Evolutionary conservation across 2,329 filamentous ascomycete genomes (phyloP).

Genomic region (Fusarium sp.): DNA sequence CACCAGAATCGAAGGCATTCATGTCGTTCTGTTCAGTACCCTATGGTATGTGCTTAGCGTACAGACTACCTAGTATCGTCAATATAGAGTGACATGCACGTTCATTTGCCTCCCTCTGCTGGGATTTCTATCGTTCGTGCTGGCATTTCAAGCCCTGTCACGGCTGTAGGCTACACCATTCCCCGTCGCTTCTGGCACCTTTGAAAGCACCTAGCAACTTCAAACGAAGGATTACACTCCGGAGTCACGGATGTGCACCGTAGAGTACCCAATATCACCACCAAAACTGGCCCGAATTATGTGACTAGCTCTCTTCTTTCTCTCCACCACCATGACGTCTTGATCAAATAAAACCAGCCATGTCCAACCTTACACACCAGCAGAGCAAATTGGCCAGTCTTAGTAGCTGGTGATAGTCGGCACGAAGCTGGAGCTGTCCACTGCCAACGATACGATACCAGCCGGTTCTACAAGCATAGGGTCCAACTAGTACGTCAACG

Average conservation of each 20-base stretch:
- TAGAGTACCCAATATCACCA: not conserved
- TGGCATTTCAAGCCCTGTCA: slow-evolving; percentile 19
- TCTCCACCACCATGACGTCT: slow-evolving; percentile 6
- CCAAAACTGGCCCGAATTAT: not conserved
- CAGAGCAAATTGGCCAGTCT: slow-evolving; percentile 1
- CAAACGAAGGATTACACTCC: not conserved
- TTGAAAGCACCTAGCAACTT: not conserved
- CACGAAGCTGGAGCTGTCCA: slow-evolving; percentile 3
- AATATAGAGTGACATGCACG: slow-evolving; percentile 18
- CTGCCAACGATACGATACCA: slow-evolving; percentile 24
- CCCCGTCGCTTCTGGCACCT: slow-evolving; percentile 4
- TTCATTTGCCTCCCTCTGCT: slow-evolving; percentile 17
- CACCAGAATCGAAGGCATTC: slow-evolving; percentile 5
- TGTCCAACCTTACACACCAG: not conserved
- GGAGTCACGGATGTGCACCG: not conserved
- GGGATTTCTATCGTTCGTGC: slow-evolving; percentile 28
- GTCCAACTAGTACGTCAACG: slow-evolving; percentile 5
- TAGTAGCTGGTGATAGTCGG: not conserved
- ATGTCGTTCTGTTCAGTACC: not conserved
- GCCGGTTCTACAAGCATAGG: slow-evolving; percentile 6
- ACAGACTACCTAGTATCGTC: slow-evolving; percentile 7
- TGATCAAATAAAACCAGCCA: slow-evolving; percentile 19
- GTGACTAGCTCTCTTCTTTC: not conserved
- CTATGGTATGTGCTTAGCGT: slow-evolving; percentile 2
- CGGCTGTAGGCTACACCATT: slow-evolving; percentile 34